Percentiles rank a stretch among this genome's conserved stretches.
These are phyloP conservation scores for Blastomyces emzantsi DNA, from an alignment of 2,329 filamentous ascomycete genomes.

Conservation along the genomic window DNA sequence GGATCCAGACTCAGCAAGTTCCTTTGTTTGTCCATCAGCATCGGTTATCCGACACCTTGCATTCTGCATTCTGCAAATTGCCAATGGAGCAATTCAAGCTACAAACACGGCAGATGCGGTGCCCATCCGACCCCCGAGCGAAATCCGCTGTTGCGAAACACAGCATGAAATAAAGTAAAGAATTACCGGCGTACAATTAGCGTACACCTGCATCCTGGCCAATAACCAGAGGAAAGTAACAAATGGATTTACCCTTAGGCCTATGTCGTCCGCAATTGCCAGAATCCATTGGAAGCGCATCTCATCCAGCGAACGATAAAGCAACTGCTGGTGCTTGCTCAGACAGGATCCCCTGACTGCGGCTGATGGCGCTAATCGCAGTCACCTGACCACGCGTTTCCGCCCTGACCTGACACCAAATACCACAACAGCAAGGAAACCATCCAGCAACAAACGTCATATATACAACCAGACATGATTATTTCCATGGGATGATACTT, in stretches of 20 bases:
- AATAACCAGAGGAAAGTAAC: neutral
- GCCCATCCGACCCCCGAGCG: neutral
- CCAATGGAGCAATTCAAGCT: neutral
- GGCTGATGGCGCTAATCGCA: neutral
- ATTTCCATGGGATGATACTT: neutral
- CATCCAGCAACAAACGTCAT: neutral
- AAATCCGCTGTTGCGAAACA: neutral
- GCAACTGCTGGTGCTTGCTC: neutral
- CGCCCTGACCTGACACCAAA: neutral
- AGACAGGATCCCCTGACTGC: neutral
- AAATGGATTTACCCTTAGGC: neutral
- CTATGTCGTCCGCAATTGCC: neutral
- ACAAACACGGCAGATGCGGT: neutral
- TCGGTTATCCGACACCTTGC: neutral
- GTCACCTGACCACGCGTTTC: constrained; percentile 2
- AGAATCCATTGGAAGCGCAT: neutral
- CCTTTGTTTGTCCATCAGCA: neutral
- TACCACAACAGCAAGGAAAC: neutral
- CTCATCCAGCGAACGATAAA: neutral
- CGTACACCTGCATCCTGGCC: neutral
- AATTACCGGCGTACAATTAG: neutral
- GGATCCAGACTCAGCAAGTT: neutral
- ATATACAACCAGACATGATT: neutral
- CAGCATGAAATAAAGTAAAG: neutral
- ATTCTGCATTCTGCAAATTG: neutral